These are phyloP conservation scores for Stylonectria norvegica DNA, from an alignment of 2,329 filamentous ascomycete species.

Conservation along the genomic window DNA sequence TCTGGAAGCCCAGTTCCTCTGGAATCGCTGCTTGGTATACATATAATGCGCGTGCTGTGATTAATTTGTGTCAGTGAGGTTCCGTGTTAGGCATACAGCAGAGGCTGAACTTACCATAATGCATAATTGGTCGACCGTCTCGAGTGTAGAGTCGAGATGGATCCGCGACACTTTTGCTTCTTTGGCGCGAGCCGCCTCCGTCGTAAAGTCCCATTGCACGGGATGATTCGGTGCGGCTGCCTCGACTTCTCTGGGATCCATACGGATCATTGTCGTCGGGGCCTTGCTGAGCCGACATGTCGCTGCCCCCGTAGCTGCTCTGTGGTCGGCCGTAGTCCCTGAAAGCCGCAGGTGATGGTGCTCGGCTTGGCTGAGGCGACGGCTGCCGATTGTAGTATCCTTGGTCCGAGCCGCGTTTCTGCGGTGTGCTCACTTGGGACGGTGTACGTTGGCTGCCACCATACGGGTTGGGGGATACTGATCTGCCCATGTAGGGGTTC, in stretches of 20 bases:
- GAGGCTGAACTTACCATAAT: constrained; percentile 89
- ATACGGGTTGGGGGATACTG: constrained; percentile 65
- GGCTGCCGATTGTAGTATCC: constrained; percentile 50
- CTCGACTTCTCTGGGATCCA: constrained; percentile 52
- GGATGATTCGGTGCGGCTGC: constrained; percentile 48
- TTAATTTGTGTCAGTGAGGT: constrained; percentile 18
- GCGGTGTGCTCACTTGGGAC: constrained; percentile 39
- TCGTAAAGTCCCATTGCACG: constrained; percentile 57
- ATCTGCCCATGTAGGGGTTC: constrained; percentile 61
- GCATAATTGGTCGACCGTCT: constrained; percentile 82
- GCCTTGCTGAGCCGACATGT: constrained; percentile 68
- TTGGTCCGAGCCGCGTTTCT: constrained; percentile 47
- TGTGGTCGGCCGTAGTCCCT: constrained; percentile 47
- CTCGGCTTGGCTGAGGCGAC: constrained; percentile 47
- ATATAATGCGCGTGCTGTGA: constrained; percentile 83
- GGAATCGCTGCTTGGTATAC: constrained; percentile 92
- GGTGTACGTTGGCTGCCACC: constrained; percentile 35
- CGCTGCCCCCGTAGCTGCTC: constrained; percentile 49
- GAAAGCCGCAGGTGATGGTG: constrained; percentile 48
- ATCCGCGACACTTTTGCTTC: constrained; percentile 86
- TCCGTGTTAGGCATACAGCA: no score
- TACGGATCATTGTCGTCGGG: constrained; percentile 55
- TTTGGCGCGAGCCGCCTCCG: constrained; percentile 47
- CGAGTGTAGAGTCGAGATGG: constrained; percentile 75
- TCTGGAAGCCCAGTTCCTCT: constrained; percentile 87